Evolutionary conservation across 345 rosid genomes (phyloP).

Genomic region (Mercurialis annua): DNA sequence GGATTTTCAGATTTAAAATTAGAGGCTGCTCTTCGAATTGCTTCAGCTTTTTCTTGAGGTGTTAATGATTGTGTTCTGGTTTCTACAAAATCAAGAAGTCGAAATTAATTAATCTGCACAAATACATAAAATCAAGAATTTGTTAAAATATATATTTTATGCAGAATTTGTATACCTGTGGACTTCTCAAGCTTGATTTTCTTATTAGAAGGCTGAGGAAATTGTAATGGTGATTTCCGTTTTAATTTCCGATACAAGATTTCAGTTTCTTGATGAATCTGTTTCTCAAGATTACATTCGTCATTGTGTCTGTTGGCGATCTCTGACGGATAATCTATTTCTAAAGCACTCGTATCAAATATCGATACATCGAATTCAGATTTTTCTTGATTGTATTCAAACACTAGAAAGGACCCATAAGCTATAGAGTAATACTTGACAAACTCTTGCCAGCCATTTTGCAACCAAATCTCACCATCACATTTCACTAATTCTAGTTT

Average conservation of each 20-base stretch:
- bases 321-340: background rate
- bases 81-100: constrained; percentile 1
- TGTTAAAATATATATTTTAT: background rate
- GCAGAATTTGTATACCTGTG: background rate
- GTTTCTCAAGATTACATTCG: background rate
- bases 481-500: background rate
- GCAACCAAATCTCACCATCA: constrained; percentile 27
- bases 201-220: no score
- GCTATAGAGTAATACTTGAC: constrained; percentile 10
- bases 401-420: constrained; percentile 26
- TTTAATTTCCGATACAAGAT: no score
- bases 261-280: background rate
- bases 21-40: background rate
- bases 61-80: background rate
- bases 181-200: no score
- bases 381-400: constrained; percentile 10
- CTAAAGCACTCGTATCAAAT: constrained; percentile 14
- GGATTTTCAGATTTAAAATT: constrained; percentile 27
- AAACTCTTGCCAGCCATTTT: constrained; percentile 32
- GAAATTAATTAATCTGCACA: no score
- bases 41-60: background rate
- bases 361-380: constrained; percentile 21
- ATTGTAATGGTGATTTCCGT: no score
- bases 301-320: background rate
- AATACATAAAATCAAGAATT: no score